Conservation (phyloP, 768 basidiomycete genomes). For the Pilatotrama ljubarskyi region DNA sequence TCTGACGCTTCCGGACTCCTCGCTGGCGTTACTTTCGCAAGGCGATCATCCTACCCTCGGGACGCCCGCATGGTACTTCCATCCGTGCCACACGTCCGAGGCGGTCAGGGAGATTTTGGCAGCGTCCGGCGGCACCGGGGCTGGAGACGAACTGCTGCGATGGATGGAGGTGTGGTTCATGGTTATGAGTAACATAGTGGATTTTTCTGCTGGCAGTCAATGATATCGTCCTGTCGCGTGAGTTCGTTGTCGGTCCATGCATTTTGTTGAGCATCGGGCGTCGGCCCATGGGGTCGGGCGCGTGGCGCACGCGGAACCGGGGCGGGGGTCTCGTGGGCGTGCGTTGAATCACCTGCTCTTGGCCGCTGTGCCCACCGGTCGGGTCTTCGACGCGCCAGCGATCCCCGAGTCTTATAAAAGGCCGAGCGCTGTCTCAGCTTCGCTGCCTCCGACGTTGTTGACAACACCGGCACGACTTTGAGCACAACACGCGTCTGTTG, state of each 20-base stretch:
- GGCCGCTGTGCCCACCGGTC: neutral
- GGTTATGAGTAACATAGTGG: conserved; percentile 65
- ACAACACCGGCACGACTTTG: conserved; percentile 17
- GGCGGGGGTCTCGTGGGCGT: conserved; percentile 12
- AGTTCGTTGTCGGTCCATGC: neutral
- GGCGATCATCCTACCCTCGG: conserved; percentile 84
- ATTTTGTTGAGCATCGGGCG: neutral
- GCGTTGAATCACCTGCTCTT: conserved; percentile 13
- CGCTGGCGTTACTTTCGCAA: conserved; percentile 80
- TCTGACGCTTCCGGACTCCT: conserved; percentile 47
- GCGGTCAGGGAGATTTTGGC: conserved; percentile 69
- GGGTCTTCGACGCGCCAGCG: neutral
- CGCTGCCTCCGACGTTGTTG: neutral
- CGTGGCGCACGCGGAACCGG: neutral
- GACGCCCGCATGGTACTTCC: conserved; percentile 79
- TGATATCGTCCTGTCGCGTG: neutral
- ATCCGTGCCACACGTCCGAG: conserved; percentile 77
- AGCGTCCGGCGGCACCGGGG: conserved; percentile 40
- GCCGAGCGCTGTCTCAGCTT: neutral
- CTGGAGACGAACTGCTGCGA: conserved; percentile 38
- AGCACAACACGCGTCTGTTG: neutral
- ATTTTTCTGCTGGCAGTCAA: conserved; percentile 35
- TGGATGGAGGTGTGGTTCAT: conserved; percentile 82
- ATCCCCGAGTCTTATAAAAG: conserved; percentile 18
- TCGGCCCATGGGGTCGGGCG: neutral